These are phyloP conservation scores for Cicer yamashitae DNA, from an alignment of 306 rosid species.

Conservation along the genomic window DNA sequence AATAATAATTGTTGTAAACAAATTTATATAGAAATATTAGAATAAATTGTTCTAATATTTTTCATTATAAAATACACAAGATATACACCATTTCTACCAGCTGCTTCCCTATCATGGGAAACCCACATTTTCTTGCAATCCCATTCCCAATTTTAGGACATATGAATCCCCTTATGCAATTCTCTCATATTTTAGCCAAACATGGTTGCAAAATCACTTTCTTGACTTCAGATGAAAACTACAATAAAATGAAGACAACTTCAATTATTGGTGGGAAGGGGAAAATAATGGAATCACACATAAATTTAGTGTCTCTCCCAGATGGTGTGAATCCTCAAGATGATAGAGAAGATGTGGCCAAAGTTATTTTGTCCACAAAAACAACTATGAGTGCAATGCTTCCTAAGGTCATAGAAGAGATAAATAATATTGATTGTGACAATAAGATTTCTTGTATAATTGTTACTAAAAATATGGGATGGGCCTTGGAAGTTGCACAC, in stretches of 20 bases:
- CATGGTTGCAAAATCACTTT: conserved; percentile 59
- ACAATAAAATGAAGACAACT: not conserved
- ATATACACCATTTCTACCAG: not conserved
- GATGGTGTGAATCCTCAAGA: conserved; percentile 62
- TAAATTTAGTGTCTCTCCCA: conserved; percentile 55
- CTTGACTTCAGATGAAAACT: conserved; percentile 49
- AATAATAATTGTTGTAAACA: too few species aligned
- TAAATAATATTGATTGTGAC: conserved; percentile 26
- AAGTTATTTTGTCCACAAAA: conserved; percentile 37
- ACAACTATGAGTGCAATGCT: conserved; percentile 51
- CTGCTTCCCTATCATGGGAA: conserved; percentile 13
- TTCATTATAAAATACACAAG: not conserved
- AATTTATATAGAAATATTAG: too few species aligned
- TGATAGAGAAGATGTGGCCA: conserved; percentile 46
- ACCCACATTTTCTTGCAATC: conserved; percentile 53
- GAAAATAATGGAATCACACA: conserved; percentile 4
- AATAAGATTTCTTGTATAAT: conserved; percentile 51
- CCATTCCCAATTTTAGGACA: conserved; percentile 60
- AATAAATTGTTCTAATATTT: too few species aligned
- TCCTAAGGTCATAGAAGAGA: conserved; percentile 54
- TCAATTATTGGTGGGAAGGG: conserved; percentile 4
- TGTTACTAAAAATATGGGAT: conserved; percentile 53
- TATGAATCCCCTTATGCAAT: conserved; percentile 55
- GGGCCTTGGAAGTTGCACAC: conserved; percentile 56
- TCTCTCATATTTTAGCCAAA: conserved; percentile 48